phyloP scores from a whole-genome alignment of 352 stramenopile genomes.

The Achlya hypogyna region DNA sequence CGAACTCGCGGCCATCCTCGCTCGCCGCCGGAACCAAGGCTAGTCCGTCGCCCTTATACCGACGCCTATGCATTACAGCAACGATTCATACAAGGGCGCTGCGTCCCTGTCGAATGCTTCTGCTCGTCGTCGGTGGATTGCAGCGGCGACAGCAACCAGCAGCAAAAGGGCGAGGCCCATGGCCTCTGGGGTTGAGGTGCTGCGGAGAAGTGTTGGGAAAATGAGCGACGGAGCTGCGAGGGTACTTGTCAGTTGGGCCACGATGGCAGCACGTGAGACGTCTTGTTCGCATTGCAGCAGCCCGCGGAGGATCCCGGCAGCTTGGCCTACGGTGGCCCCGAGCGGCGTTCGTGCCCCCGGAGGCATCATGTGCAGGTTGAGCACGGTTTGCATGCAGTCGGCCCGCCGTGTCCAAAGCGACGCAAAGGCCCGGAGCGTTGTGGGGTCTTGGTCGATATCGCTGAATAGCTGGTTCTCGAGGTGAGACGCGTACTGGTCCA shows the following conservation, averaged over 20 bases:
- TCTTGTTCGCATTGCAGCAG: not conserved
- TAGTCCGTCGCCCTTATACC: too few species aligned
- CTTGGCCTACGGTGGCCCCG: not conserved
- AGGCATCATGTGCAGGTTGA: not conserved
- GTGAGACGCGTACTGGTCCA: not conserved
- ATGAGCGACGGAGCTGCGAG: not conserved
- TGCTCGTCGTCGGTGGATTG: too few species aligned
- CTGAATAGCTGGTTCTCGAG: not conserved
- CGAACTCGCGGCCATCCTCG: slow-evolving; percentile 71
- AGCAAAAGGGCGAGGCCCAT: too few species aligned
- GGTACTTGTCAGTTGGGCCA: not conserved
- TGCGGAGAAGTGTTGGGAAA: not conserved
- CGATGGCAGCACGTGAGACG: not conserved
- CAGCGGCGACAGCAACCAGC: too few species aligned
- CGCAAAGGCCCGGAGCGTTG: not conserved
- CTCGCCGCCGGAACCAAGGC: slow-evolving; percentile 34
- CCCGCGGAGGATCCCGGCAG: not conserved
- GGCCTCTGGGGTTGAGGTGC: not conserved
- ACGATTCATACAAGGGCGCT: too few species aligned
- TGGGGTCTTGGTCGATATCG: not conserved
- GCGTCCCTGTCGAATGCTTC: too few species aligned
- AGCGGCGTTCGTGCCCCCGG: not conserved
- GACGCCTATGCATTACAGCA: too few species aligned
- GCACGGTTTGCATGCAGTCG: not conserved
- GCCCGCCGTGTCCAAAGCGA: not conserved